phyloP scores from a whole-genome alignment of 495 filamentous ascomycete species.

The Penicillium cosmopolitanum region DNA sequence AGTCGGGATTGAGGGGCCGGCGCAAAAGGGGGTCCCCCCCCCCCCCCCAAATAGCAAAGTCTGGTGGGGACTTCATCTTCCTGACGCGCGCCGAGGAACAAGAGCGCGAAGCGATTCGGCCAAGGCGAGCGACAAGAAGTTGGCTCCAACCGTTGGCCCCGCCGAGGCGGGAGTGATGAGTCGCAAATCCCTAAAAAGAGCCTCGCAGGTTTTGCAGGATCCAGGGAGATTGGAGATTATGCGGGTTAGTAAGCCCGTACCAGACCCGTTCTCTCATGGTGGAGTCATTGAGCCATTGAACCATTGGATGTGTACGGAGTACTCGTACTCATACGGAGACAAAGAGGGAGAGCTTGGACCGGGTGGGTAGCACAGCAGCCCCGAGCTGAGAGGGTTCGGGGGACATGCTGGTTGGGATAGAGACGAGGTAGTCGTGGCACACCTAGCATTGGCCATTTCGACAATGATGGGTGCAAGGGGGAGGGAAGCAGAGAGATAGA shows the following conservation, averaged over 20 bases:
- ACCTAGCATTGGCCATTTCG: neutral
- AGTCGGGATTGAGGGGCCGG: neutral
- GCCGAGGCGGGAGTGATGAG: constrained; percentile 4
- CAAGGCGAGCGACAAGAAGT: constrained; percentile 2
- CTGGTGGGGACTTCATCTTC: constrained; percentile 24
- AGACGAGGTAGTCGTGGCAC: neutral
- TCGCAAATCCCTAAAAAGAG: neutral
- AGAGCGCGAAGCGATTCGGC: constrained; percentile 15
- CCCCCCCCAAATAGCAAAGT: constrained; percentile 10
- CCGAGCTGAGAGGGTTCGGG: neutral
- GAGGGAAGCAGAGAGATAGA: neutral
- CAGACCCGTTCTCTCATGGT: neutral
- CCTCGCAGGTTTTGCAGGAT: neutral
- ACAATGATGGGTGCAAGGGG: neutral
- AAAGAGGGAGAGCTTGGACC: constrained; percentile 16
- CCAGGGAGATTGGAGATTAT: constrained; percentile 11
- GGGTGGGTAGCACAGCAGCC: constrained; percentile 4
- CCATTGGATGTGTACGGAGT: constrained; percentile 3
- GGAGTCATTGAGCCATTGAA: constrained; percentile 6
- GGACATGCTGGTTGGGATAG: constrained; percentile 4
- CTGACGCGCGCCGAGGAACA: constrained; percentile 19
- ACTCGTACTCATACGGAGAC: neutral
- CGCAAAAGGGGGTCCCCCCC: constrained; percentile 19
- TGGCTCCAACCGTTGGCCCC: constrained; percentile 16
- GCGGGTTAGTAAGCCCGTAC: constrained; percentile 20